A percentile compares a stretch with the other conserved stretches of the same genome.
These are phyloP conservation scores for bread wheat (Triticum aestivum) DNA, from an alignment of 176 grass and related monocot genomes.

Conservation along the genomic window IWGSC_CS_RefSeq_v2.1 NC_057808.1:8151185-8151684, in stretches of 20 bases:
- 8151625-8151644: no score
- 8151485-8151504: background rate
- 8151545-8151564: no score
- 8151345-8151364: conserved; percentile 73
- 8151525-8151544: no score
- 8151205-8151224: background rate
- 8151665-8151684: no score
- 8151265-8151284: background rate
- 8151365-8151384: conserved; percentile 83
- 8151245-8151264: background rate
- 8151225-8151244: no score
- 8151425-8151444: conserved; percentile 65
- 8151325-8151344: background rate
- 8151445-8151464: background rate
- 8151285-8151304: background rate
- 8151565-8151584: no score
- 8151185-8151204: background rate
- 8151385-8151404: conserved; percentile 78
- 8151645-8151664: no score
- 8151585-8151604: no score
- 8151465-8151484: background rate
- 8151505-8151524: no score
- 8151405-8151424: conserved; percentile 84
- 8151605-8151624: no score
- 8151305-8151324: background rate